Base-by-base conservation (phyloP, 805 yeast species). In the Ogataea angusta region DNA sequence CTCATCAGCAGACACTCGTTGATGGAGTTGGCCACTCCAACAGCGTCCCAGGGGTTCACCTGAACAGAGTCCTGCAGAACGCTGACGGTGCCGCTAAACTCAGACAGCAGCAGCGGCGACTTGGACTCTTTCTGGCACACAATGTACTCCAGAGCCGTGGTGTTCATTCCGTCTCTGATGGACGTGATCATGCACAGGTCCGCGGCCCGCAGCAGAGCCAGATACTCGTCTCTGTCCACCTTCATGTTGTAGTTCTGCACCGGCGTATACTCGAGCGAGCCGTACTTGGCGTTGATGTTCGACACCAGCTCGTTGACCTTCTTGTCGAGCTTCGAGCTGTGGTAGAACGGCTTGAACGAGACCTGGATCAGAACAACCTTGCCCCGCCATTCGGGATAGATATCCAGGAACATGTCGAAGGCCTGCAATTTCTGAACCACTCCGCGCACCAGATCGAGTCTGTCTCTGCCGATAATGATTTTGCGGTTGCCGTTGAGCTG, bases 1-100 rank as follows among this genome's bases (percentile, higher is more conserved):
- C 78, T 53, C 78, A 85, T 71, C 16, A 61, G 52, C 15, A 93
- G 71, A 36, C 89, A 75, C 36, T 76, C 78, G 59, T 89, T 71
- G 41, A 95, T 84, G 6, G 89, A 75, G 53, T 79, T 84, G 1
- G 99, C 91, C 26, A 91, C 91, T 2, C 95, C 95, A 18, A 87
- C 91, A 0, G 95, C 74, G 65, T 93, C 98, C 96, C 97, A 93
- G 6, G 99, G 99, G 53, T 93, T 93, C 25, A 93, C 93, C 48
- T 84, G 76, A 36, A 86, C 72, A 0, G 96, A 86, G 46, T 82
- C 86, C 40, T 70, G 72, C 40, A 85, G 62, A 2, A 83, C 83
- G 2, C 85, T 68, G 0, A 88, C 78, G 3, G 95, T 81, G 32
- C 99, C 99, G 41, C 95, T 85, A 59, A 93, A 93, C 66, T 93